A percentile compares a stretch with the other conserved stretches of the same genome.
These are phyloP conservation scores for Fusarium bulbicola DNA, from an alignment of 2,329 filamentous ascomycete species.

Conservation along the genomic window DNA sequence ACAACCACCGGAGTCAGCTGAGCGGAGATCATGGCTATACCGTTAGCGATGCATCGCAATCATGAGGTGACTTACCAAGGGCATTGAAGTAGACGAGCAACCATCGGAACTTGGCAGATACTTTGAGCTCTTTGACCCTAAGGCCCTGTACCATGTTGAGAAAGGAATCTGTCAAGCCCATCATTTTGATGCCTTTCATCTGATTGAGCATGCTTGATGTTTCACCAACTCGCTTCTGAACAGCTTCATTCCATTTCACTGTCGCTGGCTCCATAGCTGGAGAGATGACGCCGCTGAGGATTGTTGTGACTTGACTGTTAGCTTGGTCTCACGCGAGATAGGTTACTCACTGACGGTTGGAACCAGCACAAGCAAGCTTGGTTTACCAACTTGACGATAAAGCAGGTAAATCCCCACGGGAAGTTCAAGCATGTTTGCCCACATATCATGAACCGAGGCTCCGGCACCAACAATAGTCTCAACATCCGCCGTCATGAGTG, in stretches of 20 bases:
- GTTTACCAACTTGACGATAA: conserved; percentile 46
- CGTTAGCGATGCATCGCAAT: neutral
- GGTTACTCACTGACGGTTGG: conserved; percentile 40
- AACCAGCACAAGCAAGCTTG: conserved; percentile 42
- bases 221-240: conserved; percentile 52
- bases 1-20: conserved; percentile 46
- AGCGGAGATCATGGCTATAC: conserved; percentile 39
- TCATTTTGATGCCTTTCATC: conserved; percentile 58
- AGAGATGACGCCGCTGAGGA: conserved; percentile 33
- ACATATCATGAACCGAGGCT: conserved; percentile 48
- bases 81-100: conserved; percentile 46
- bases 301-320: conserved; percentile 28
- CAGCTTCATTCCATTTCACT: conserved; percentile 50
- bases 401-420: conserved; percentile 50
- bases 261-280: conserved; percentile 46
- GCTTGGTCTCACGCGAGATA: fast-evolving
- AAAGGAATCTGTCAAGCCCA: conserved; percentile 50
- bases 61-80: conserved; percentile 36
- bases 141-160: conserved; percentile 46
- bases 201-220: conserved; percentile 52
- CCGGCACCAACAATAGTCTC: conserved; percentile 46
- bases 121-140: conserved; percentile 49
- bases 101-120: conserved; percentile 50
- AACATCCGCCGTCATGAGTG: conserved; percentile 58
- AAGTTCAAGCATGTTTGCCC: conserved; percentile 51